phyloP scores from a whole-genome alignment of 495 filamentous ascomycete species.

The Penicillium dipodomyicola region DNA sequence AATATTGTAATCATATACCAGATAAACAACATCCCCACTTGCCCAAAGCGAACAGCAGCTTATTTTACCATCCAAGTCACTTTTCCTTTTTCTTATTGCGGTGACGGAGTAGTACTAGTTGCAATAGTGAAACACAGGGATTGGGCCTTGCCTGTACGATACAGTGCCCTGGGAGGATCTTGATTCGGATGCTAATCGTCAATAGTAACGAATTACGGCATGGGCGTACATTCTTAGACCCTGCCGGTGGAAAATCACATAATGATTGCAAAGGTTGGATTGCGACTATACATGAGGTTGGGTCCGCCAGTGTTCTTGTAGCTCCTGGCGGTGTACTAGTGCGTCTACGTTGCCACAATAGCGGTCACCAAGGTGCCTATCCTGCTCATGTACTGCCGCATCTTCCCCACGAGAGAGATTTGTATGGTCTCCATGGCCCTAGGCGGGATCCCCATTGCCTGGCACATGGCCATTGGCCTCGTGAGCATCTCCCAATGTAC shows the following conservation, averaged over 20 bases:
- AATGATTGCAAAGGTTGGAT: constrained; percentile 14
- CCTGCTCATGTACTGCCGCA: constrained; percentile 44
- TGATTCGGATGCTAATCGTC: not conserved
- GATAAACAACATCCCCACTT: too few relatives aligned
- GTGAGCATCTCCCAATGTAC: constrained; percentile 46
- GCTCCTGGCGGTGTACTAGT: constrained; percentile 16
- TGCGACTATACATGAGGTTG: not conserved
- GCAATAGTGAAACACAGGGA: too few relatives aligned
- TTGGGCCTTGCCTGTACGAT: constrained; percentile 11
- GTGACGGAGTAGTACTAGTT: too few relatives aligned
- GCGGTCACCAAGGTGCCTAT: constrained; percentile 36
- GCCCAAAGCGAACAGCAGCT: too few relatives aligned
- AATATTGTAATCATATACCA: too few relatives aligned
- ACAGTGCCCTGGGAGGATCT: not conserved
- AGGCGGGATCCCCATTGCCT: constrained; percentile 36
- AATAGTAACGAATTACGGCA: constrained; percentile 18
- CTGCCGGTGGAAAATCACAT: constrained; percentile 7
- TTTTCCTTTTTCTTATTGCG: too few relatives aligned
- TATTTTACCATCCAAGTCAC: too few relatives aligned
- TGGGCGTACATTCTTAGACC: constrained; percentile 13
- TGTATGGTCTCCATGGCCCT: constrained; percentile 38
- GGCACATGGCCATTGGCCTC: constrained; percentile 43
- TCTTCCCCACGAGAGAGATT: constrained; percentile 40
- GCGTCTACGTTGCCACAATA: constrained; percentile 11
- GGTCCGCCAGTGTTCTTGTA: not conserved